Evolutionary conservation across 2,329 filamentous ascomycete species (phyloP).

Genomic region (Hymenoscyphus salicellus): DNA sequence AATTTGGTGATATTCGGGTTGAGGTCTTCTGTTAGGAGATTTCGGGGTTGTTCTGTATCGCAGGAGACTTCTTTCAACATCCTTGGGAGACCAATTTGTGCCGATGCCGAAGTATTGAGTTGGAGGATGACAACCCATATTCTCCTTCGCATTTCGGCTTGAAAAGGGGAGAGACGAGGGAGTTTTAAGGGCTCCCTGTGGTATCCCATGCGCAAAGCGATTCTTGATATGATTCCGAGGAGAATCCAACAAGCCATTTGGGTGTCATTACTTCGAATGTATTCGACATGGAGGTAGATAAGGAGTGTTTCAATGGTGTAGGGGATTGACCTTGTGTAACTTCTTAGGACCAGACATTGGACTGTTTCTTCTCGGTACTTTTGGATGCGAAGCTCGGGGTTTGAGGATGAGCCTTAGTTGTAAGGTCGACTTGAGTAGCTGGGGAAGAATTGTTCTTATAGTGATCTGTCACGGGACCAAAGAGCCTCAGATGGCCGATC

Average conservation of each 20-base stretch:
- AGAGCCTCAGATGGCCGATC: no score
- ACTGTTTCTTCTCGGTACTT: constrained; percentile 48
- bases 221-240: constrained; percentile 46
- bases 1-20: constrained; percentile 51
- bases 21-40: constrained; percentile 64
- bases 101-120: constrained; percentile 61
- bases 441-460: constrained; percentile 35
- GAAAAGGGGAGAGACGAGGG: constrained; percentile 47
- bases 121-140: constrained; percentile 54
- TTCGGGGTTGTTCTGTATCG: constrained; percentile 58
- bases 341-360: constrained; percentile 48
- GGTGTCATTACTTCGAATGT: constrained; percentile 38
- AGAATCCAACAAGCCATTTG: constrained; percentile 48
- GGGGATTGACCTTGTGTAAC: constrained; percentile 47
- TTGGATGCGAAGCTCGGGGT: constrained; percentile 41
- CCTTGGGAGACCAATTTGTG: constrained; percentile 63
- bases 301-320: constrained; percentile 49
- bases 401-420: background rate
- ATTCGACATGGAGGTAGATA: constrained; percentile 51
- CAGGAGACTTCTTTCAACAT: constrained; percentile 62
- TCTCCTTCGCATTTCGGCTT: constrained; percentile 60
- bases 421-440: background rate
- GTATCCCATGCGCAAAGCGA: constrained; percentile 56
- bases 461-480: no score
- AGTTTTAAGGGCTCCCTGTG: constrained; percentile 51